phyloP scores from a whole-genome alignment of 78 protist species.

The Monocercomonoides exilis region DNA sequence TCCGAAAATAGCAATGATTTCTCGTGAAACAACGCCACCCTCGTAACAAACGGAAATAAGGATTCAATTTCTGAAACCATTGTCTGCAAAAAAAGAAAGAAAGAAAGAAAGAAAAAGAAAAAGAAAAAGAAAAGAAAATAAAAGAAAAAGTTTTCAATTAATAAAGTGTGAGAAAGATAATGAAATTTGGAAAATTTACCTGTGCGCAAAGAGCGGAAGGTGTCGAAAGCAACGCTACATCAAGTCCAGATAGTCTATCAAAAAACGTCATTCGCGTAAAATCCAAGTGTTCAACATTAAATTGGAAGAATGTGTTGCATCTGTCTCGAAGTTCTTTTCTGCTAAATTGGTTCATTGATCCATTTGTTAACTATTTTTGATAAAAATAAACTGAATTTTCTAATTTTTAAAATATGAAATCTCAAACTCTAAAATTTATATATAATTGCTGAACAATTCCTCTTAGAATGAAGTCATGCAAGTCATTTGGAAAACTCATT shows the following conservation, averaged over 20 bases:
- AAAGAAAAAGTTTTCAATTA: too few relatives aligned
- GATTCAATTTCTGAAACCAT: background rate
- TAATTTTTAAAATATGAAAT: too few relatives aligned
- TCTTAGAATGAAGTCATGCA: background rate
- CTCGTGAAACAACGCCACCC: background rate
- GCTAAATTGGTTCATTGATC: background rate
- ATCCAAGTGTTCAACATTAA: background rate
- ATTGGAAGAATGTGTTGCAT: background rate
- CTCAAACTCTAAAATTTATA: background rate
- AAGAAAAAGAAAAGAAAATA: too few relatives aligned
- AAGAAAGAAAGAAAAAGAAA: too few relatives aligned
- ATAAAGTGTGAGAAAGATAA: too few relatives aligned
- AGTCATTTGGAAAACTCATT: background rate
- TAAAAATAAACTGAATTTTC: too few relatives aligned
- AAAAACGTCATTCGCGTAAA: background rate
- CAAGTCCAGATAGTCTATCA: background rate
- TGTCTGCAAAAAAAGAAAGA: too few relatives aligned
- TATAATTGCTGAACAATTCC: background rate
- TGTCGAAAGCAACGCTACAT: background rate
- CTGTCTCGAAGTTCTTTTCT: background rate
- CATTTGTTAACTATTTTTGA: background rate
- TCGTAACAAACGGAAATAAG: background rate
- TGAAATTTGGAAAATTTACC: too few relatives aligned
- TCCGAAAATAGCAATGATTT: background rate
- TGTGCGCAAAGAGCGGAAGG: background rate